Base-by-base conservation (phyloP, 1,284 basidiomycete species). In the Ceratobasidium sp. region DNA sequence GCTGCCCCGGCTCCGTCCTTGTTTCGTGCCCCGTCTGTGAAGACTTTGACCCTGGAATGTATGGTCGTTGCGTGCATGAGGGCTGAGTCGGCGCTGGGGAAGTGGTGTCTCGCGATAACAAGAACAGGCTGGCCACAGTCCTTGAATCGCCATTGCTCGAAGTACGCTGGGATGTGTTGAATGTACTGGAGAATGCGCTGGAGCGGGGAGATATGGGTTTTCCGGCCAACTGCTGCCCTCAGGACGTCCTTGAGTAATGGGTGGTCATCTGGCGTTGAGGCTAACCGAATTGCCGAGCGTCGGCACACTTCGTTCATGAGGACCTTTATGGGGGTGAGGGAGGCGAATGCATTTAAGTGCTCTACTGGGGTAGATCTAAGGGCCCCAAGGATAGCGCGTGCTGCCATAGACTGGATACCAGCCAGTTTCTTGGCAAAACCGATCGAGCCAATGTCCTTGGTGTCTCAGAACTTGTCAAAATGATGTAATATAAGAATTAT, bases 241-340 rank as follows among this genome's bases (percentile, higher is more conserved):
- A 10, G 16, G 2, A 68, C 27, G 18, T 20, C 66, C 33, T 52
- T 68, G 27, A 3, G 18, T 8, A 68, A 46, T 12, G 46, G 46
- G 65, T 67, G 65, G 4, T 12, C 18, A 44, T 33, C 27, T 7
- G 65, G 65, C n/a, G 23, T n/a, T 3, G 65, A 18, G 16, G n/a
- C 44, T 4, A 50, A 38, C 3, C 65, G 41, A n/a, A 68, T 18
- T 2, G 46, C 46, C 10, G 66, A 44, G 8, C 46, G 44, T 20
- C 30, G 46, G 66, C 66, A 68, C 5, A 35, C n/a, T 35, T 68
- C 46, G 66, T 68, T 68, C 30, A 68, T 10, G 6, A 68, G 50
- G 66, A 48, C 20, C 8, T 23, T 46, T 8, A 68, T 20, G 6
- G 66, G 66, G 8, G 46, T 16, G 66, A 68, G 66, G 27, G 18